Percentiles rank a stretch among this genome's conserved stretches.
Evolutionary conservation across 768 basidiomycete species (phyloP).

Genomic region (Trametes coccinea): DNA sequence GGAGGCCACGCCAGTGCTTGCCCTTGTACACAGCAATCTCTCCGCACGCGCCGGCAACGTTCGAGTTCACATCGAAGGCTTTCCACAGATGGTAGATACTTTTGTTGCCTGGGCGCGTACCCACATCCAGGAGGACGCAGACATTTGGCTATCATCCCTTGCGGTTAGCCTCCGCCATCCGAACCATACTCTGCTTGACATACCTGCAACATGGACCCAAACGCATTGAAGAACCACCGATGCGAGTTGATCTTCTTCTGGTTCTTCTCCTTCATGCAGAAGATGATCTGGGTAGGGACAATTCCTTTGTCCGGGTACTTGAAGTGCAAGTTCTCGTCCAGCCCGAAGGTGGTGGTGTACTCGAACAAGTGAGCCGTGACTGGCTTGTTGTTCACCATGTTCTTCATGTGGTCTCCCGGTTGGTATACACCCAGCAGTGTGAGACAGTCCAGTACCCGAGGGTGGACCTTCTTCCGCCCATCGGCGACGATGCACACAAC

Average conservation of each 20-base stretch:
- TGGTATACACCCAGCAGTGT: constrained; percentile 95
- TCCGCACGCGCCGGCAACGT: constrained; percentile 95
- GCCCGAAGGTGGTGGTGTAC: constrained; percentile 78
- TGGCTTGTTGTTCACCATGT: constrained; percentile 68
- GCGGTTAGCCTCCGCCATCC: background rate
- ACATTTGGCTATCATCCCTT: constrained; percentile 68
- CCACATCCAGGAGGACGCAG: constrained; percentile 91
- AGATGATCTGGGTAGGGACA: constrained; percentile 92
- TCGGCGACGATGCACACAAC: constrained; percentile 93
- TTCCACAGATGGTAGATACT: constrained; percentile 97
- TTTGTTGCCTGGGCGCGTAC: constrained; percentile 85
- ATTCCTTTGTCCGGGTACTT: constrained; percentile 91
- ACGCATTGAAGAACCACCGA: constrained; percentile 97
- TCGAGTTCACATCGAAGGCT: constrained; percentile 87
- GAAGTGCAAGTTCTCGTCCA: constrained; percentile 81
- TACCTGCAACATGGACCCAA: constrained; percentile 79
- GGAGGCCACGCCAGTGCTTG: constrained; percentile 69
- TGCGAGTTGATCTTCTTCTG: constrained; percentile 98
- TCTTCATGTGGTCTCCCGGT: constrained; percentile 59
- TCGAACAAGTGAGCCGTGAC: constrained; percentile 82
- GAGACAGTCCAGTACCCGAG: constrained; percentile 83
- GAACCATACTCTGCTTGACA: constrained; percentile 22
- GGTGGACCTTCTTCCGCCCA: constrained; percentile 79
- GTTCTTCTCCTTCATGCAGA: constrained; percentile 90
- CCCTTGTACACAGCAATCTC: constrained; percentile 95